Evolutionary conservation across 805 yeast genomes (phyloP), one percentile per base, ranked within the genome.

Genomic region (Maudiozyma turicensis): DNA sequence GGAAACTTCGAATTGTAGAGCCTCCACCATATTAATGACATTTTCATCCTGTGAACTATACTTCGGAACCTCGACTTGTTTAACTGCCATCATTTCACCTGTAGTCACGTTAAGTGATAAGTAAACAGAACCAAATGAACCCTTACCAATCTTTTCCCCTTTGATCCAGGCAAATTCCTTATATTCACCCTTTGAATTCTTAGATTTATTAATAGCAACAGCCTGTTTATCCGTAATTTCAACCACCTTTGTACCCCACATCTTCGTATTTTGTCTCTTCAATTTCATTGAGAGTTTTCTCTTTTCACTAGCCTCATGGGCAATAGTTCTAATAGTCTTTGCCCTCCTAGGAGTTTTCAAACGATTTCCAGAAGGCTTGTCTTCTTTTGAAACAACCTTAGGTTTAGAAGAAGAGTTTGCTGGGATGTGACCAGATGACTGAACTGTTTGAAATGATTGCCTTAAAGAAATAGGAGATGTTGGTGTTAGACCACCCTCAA

Each of bases 71-170:
- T 77, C 82, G 2, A 91, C 96, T 66, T 93, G 99, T 62, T 93
- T 93, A 2, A 93, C 99, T 0, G 99, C 99, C 71, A 93, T 84
- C 95, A 93, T 89, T 60, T 93, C 99, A 48, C 98, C 98, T 0
- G 96, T 88, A 1, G 98, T 93, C 14, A 89, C 90, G 65, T 93
- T 93, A 60, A 93, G 74, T 1, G 96, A 97, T 49, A 93, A 72
- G 61, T 76, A 91, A 1, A 93, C 99, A 37, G 86, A 82, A 8
- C 99, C 99, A 72, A 90, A 93, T 1, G 97, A 90, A 0, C 99
- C 99, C 50, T 87, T 80, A 0, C 99, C 99, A 50, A 93, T 88
- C 53, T 93, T 72, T 60, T 90, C 97, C 74, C 99, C 99, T 62
- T 88, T 88, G 45, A 95, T 84, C 99, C 99, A 93, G 0, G 95